These are phyloP conservation scores for Neurospora hispaniola DNA, from an alignment of 495 filamentous ascomycete genomes.

Conservation along the genomic window DNA sequence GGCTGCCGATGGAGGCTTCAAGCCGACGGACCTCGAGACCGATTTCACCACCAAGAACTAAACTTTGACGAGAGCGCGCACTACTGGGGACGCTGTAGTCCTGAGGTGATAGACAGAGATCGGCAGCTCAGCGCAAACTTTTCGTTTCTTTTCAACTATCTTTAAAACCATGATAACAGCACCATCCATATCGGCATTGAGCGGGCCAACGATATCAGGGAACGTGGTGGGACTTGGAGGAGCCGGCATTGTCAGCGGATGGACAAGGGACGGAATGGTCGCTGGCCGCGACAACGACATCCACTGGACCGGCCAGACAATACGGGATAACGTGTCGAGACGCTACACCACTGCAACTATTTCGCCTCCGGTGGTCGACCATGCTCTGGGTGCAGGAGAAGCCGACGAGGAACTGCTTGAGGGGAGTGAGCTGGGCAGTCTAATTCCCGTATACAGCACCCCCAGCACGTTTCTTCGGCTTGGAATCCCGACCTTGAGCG, in stretches of 20 bases:
- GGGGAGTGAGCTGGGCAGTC: neutral
- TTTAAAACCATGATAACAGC: neutral
- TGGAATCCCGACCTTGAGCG: neutral
- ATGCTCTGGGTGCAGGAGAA: neutral
- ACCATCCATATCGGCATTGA: neutral
- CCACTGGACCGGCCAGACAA: neutral
- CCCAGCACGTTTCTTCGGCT: neutral
- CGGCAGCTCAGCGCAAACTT: neutral
- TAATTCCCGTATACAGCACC: neutral
- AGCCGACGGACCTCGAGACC: conserved; percentile 50
- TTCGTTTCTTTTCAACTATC: neutral
- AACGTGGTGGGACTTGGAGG: neutral
- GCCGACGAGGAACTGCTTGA: neutral
- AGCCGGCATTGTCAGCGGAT: conserved; percentile 1
- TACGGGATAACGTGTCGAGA: neutral
- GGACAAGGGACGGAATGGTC: neutral
- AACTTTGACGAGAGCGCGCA: neutral
- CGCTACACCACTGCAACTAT: neutral
- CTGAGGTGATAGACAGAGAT: neutral
- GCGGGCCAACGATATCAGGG: neutral
- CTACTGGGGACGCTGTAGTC: neutral
- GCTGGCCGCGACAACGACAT: neutral
- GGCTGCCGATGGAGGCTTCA: conserved; percentile 40
- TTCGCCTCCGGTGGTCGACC: neutral
- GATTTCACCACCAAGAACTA: conserved; percentile 68